A percentile compares a stretch with the other conserved stretches of the same genome.
Conservation (phyloP, 345 rosid species). For the Pseudoturritis turrita region DNA sequence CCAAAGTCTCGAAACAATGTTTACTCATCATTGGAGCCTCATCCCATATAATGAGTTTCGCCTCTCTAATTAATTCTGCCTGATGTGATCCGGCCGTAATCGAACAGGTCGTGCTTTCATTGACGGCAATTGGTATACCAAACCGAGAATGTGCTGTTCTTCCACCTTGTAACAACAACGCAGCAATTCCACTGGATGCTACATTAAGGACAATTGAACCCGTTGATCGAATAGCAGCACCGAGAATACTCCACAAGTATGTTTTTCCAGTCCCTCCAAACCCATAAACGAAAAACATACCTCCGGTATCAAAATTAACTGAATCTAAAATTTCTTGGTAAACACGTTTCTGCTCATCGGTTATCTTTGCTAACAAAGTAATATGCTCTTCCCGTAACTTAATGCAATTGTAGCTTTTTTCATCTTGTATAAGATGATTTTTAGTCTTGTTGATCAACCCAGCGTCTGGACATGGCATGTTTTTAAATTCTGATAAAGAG, state of each 20-base stretch:
- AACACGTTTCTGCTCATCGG: neutral
- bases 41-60: neutral
- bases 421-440: no score
- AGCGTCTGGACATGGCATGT: no score
- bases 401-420: no score
- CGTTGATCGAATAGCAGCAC: neutral
- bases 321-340: neutral
- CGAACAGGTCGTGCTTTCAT: no score
- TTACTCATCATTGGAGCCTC: neutral
- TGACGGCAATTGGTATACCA: neutral
- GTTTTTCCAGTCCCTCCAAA: no score
- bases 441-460: no score
- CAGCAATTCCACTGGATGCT: neutral
- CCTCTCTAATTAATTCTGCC: neutral
- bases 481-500: no score
- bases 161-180: neutral
- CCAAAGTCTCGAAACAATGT: neutral
- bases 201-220: neutral
- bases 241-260: no score
- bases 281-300: no score
- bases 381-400: no score
- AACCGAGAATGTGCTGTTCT: neutral
- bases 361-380: neutral
- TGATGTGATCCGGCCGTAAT: neutral
- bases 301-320: fast-evolving